Evolutionary conservation across 306 rosid species (phyloP).

Genomic region (Quercus dentata): DNA sequence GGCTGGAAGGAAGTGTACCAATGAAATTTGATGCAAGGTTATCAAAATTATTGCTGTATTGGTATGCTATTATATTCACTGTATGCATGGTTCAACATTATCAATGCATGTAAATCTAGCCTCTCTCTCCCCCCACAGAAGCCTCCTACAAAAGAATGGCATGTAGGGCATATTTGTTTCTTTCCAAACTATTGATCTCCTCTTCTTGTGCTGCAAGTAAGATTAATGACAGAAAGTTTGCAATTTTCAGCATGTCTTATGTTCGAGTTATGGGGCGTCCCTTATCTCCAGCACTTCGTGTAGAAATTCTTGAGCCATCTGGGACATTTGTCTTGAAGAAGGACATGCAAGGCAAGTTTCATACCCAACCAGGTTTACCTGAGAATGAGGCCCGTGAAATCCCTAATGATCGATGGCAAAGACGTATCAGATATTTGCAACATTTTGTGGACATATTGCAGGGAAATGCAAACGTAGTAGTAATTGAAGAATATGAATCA

Average conservation of each 20-base stretch:
- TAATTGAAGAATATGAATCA: slow-evolving; percentile 24
- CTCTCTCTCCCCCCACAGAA: not conserved
- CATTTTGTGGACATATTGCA: slow-evolving; percentile 35
- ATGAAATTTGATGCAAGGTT: not conserved
- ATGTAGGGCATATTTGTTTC: not conserved
- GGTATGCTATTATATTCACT: not conserved
- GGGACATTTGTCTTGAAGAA: slow-evolving; percentile 57
- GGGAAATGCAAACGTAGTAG: slow-evolving; percentile 22
- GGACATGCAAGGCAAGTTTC: slow-evolving; percentile 22
- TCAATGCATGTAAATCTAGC: not conserved
- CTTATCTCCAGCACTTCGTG: slow-evolving; percentile 59
- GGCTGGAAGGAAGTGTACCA: not conserved
- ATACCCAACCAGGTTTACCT: slow-evolving; percentile 10
- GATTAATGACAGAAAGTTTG: slow-evolving; percentile 12
- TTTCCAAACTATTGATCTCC: not conserved
- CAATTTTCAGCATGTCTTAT: slow-evolving; percentile 60
- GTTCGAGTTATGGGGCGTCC: slow-evolving; percentile 64
- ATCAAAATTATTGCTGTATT: not conserved
- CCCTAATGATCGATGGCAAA: slow-evolving; percentile 7
- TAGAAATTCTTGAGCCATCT: slow-evolving; percentile 52
- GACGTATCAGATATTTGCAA: slow-evolving; percentile 26
- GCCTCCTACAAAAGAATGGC: not conserved
- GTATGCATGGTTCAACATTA: not conserved
- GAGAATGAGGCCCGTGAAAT: slow-evolving; percentile 23
- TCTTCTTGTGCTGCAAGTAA: not conserved